A percentile compares a stretch with the other conserved stretches of the same genome.
These are phyloP conservation scores for Diddensiella santjacobensis DNA, from an alignment of 805 yeast species.

Conservation along the genomic window DNA sequence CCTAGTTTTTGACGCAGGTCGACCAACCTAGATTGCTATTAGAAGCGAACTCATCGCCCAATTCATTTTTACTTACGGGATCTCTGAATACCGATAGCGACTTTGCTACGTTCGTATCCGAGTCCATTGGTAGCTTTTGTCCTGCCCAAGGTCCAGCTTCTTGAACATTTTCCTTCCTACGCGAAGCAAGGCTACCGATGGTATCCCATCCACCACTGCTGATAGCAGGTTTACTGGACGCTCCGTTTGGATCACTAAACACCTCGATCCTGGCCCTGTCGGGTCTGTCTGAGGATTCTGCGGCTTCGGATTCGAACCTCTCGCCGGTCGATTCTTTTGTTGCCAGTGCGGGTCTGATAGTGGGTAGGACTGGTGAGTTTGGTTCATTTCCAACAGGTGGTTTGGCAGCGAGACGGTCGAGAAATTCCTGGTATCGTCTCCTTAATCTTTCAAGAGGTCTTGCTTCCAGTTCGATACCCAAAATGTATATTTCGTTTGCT, in stretches of 20 bases:
- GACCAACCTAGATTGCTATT: no score
- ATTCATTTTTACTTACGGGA: conserved; percentile 12
- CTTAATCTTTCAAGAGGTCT: conserved; percentile 55
- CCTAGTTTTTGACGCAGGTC: no score
- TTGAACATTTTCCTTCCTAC: conserved; percentile 62
- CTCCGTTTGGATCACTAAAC: conserved; percentile 36
- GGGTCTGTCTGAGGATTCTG: conserved; percentile 3
- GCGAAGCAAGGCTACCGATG: conserved; percentile 45
- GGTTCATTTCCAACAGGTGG: conserved; percentile 30
- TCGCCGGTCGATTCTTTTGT: conserved; percentile 36
- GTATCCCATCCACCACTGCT: conserved; percentile 38
- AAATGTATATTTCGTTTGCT: conserved; percentile 56
- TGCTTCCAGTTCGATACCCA: conserved; percentile 59
- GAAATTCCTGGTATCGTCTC: conserved; percentile 44
- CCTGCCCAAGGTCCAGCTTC: conserved; percentile 62
- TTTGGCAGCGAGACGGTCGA: conserved; percentile 35
- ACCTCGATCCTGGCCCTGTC: conserved; percentile 38
- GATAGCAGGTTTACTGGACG: conserved; percentile 18
- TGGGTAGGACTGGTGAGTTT: conserved; percentile 36
- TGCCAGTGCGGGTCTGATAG: conserved; percentile 35
- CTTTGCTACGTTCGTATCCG: conserved; percentile 3
- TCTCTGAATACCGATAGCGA: conserved; percentile 17
- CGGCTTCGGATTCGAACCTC: conserved; percentile 16
- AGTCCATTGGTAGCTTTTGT: conserved; percentile 36
- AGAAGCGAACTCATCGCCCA: no score